Conservation (phyloP, 148 eudicot genomes). For the Persicaria tinctoria region DNA sequence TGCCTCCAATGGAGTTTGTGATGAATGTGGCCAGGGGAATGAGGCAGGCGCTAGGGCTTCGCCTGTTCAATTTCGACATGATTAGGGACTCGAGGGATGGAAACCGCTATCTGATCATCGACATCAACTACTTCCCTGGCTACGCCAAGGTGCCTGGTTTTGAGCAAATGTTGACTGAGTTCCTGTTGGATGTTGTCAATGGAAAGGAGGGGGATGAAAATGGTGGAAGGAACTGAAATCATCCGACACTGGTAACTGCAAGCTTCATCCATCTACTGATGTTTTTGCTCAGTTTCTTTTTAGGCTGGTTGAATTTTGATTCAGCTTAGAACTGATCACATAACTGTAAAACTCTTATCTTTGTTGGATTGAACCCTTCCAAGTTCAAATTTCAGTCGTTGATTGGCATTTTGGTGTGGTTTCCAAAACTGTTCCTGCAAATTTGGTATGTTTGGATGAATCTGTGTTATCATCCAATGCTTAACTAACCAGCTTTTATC, state of each 20-base stretch:
- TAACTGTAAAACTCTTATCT: neutral
- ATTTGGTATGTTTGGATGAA: neutral
- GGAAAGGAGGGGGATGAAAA: slow-evolving; percentile 12
- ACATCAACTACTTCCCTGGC: slow-evolving; percentile 84
- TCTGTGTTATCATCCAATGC: neutral
- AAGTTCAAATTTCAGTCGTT: neutral
- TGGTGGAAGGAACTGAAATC: neutral
- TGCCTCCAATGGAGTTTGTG: slow-evolving; percentile 46
- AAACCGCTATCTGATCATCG: slow-evolving; percentile 47
- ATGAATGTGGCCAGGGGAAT: slow-evolving; percentile 34
- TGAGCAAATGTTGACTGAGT: slow-evolving; percentile 54
- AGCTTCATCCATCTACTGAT: neutral
- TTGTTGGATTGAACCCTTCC: neutral
- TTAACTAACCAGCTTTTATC: too few relatives aligned
- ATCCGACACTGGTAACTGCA: too few relatives aligned
- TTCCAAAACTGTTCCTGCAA: neutral
- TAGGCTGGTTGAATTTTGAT: neutral
- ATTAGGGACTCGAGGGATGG: slow-evolving; percentile 40
- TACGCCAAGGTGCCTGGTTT: slow-evolving; percentile 58
- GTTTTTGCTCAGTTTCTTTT: neutral
- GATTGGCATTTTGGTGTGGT: neutral
- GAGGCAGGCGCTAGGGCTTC: slow-evolving; percentile 33
- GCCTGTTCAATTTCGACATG: slow-evolving; percentile 78
- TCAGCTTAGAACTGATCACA: neutral
- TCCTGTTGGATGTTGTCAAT: slow-evolving; percentile 39